Evolutionary conservation across 805 yeast genomes (phyloP), one percentile per base, ranked within the genome.

Genomic region (Candida sithepensis): DNA sequence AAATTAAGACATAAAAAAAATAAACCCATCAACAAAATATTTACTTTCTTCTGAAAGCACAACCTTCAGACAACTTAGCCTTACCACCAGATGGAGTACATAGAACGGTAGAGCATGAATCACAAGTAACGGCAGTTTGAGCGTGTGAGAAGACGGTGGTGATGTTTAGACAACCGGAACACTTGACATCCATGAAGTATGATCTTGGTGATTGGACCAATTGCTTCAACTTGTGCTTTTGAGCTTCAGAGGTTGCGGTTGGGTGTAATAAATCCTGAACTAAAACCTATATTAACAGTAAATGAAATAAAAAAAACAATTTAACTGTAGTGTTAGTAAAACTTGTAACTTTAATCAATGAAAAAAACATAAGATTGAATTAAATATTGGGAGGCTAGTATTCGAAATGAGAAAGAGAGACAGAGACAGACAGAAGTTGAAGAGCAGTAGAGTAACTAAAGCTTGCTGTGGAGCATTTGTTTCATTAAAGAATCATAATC

Each of bases 51-150:
- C 98, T 90, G 95, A 90, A 94, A 68, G 99, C 94, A 73, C 96
- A 88, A 77, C 99, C 99, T 81, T 95, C 99, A 66, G 98, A 90
- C 74, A 94, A 84, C 79, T 87, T 90, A 71, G 98, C 97, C 84
- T 94, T 94, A 82, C 99, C 99, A 83, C 99, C 99, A 63, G 97
- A 86, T 73, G 99, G 99, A 70, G 94, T 85, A 79, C 98, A 91
- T 72, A 94, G 86, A 60, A 94, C 97, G 62, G 97, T 89, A 63
- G 98, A 84, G 81, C 99, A 94, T 48, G 96, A 84, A 71, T 95
- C 98, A 84, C 99, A 94, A 70, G 97, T 87, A 70, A 94, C 99
- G 68, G 97, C 98, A 67, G 99, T 94, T 83, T 94, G 99, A 64
- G 99, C 98, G 78, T 94, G 99, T 60, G 98, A 92, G 88, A 94